Percentiles rank a stretch among this genome's conserved stretches.
phyloP scores from a whole-genome alignment of 2,329 filamentous ascomycete genomes.

The Pseudocercospora musae region DNA sequence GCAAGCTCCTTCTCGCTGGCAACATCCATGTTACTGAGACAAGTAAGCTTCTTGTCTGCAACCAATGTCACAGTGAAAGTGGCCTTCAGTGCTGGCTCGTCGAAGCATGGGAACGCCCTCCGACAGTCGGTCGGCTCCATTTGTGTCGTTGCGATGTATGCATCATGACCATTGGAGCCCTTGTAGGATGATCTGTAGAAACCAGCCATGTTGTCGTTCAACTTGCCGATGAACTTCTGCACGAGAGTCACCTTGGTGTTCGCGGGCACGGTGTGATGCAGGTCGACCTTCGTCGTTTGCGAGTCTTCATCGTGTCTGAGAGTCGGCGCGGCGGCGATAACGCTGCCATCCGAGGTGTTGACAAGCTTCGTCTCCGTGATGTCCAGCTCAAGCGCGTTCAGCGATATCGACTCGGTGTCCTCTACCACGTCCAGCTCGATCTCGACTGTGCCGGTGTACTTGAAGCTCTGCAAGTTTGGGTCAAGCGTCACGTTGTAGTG shows the following conservation, averaged over 20 bases:
- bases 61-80: slow-evolving; percentile 88
- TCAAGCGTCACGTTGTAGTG: slow-evolving; percentile 93
- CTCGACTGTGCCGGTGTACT: slow-evolving; percentile 76
- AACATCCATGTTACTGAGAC: slow-evolving; percentile 95
- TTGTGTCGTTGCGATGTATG: slow-evolving; percentile 84
- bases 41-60: slow-evolving; percentile 85
- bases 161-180: slow-evolving; percentile 70
- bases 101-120: slow-evolving; percentile 92
- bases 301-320: slow-evolving; percentile 72
- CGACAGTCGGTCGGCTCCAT: slow-evolving; percentile 96
- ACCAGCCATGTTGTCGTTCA: slow-evolving; percentile 95
- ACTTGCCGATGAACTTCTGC: slow-evolving; percentile 71
- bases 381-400: slow-evolving; percentile 84
- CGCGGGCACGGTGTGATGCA: slow-evolving; percentile 68
- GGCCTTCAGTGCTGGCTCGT: slow-evolving; percentile 91
- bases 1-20: slow-evolving; percentile 71
- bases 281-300: slow-evolving; percentile 78
- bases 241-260: slow-evolving; percentile 75
- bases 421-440: slow-evolving; percentile 87
- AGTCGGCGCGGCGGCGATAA: slow-evolving; percentile 60
- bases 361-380: slow-evolving; percentile 70
- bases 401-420: slow-evolving; percentile 77
- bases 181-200: slow-evolving; percentile 97
- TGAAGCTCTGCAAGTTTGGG: slow-evolving; percentile 83
- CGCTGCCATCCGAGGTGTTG: slow-evolving; percentile 53